Base-by-base conservation (phyloP, 2,329 filamentous ascomycete species). In the Stachybotrys echinatus region DNA sequence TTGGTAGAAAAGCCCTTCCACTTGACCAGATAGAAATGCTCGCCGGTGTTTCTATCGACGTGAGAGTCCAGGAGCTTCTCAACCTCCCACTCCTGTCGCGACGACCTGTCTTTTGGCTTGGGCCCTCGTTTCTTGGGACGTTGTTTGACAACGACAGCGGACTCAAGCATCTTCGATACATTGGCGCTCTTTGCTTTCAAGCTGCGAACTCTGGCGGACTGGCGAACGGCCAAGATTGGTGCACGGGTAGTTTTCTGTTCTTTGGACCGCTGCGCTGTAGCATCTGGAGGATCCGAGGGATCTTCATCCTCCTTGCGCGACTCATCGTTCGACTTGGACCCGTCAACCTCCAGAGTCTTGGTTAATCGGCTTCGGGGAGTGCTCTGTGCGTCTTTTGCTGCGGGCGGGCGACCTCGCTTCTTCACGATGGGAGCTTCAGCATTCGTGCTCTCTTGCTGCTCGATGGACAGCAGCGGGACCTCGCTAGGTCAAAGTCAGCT, bases 11-110 rank as follows among this genome's bases (percentile, higher is more conserved):
- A 81, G 0, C 74, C 75, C 54, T 73, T 71, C 80, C 79, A 83
- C 60, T 81, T 79, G 48, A 83, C 70, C 4, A 66, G 53, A 58
- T 76, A 83, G 57, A 71, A 61, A 53, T 70, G 64, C 51, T 68
- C 59, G 52, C 65, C 63, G 1, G 67, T 70, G 5, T 61, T 58
- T 6, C 57, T 58, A 39, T 75, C 68, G 37, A 75, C 62, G 5
- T 58, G 62, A 0, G 66, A 67, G 18, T 69, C 68, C 12, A 78
- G 47, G 27, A 81, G 75, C 3, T 60, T 56, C 56, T 81, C 77
- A 0, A 81, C 74, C 48, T 74, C 70, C 60, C 68, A 80, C 50
- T 73, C 68, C 4, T 60, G 58, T 12, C 57, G 54, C 6, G 56
- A 48, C 4, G 49, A 55, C 12, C 52, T 45, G 12, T 14, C 20